Conservation (phyloP, 2,329 filamentous ascomycete species). For the Exophiala mesophila region DNA sequence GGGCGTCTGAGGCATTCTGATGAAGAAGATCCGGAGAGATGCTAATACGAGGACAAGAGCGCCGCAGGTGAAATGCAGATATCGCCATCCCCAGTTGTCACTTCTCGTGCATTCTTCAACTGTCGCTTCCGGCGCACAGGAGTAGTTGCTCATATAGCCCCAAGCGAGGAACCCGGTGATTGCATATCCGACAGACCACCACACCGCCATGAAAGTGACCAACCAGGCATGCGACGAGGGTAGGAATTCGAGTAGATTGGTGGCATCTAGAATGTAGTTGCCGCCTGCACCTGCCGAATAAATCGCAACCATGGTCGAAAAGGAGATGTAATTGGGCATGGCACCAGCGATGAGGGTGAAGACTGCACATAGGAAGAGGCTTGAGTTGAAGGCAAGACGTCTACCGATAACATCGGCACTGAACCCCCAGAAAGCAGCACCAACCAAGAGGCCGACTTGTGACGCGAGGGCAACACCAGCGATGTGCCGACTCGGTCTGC, state of each 20-base stretch:
- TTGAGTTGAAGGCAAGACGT: constrained; percentile 63
- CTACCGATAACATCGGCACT: constrained; percentile 63
- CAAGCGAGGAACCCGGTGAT: constrained; percentile 48
- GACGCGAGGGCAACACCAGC: constrained; percentile 37
- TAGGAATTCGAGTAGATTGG: constrained; percentile 54
- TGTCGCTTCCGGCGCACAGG: constrained; percentile 36
- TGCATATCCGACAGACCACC: constrained; percentile 29
- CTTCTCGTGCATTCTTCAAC: constrained; percentile 43
- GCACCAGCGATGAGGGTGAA: constrained; percentile 62
- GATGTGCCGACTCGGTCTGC: constrained; percentile 16
- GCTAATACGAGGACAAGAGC: constrained; percentile 52
- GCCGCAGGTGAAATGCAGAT: constrained; percentile 52
- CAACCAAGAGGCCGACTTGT: constrained; percentile 39
- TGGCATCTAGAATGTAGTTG: constrained; percentile 32
- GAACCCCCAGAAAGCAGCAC: constrained; percentile 61
- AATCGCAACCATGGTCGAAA: constrained; percentile 19
- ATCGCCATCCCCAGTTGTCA: constrained; percentile 55
- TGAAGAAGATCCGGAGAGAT: constrained; percentile 49
- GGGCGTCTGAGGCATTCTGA: constrained; percentile 52
- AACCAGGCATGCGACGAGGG: constrained; percentile 59
- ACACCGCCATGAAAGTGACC: constrained; percentile 31
- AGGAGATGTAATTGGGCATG: constrained; percentile 51
- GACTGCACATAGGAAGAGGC: constrained; percentile 57
- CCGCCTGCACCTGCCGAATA: constrained; percentile 20
- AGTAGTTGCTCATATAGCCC: constrained; percentile 48